phyloP scores from a whole-genome alignment of 352 stramenopile genomes.

The Phytophthora sp. region DNA sequence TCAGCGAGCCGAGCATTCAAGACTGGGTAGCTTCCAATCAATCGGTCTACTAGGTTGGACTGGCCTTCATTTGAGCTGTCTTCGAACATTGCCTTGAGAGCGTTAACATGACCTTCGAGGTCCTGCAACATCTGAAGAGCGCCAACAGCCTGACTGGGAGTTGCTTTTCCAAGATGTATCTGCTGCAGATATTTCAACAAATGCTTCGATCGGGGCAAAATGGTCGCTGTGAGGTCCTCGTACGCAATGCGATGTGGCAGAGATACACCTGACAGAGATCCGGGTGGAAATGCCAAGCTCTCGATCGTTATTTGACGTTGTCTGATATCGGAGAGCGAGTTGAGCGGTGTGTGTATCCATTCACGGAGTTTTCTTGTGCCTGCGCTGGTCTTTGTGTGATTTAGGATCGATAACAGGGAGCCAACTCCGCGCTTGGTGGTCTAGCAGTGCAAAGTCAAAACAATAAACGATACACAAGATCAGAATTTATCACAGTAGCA shows the following conservation, averaged over 20 bases:
- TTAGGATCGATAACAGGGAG: constrained; percentile 44
- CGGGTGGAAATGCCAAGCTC: constrained; percentile 22
- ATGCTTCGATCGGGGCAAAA: constrained; percentile 29
- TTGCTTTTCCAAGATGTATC: constrained; percentile 34
- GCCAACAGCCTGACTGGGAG: constrained; percentile 14
- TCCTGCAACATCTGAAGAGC: constrained; percentile 30
- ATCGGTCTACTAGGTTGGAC: constrained; percentile 4
- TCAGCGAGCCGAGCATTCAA: constrained; percentile 3
- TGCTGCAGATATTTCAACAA: constrained; percentile 31
- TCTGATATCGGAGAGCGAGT: constrained; percentile 20
- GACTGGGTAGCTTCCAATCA: constrained; percentile 27
- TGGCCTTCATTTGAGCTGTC: neutral
- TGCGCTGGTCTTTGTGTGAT: constrained; percentile 40
- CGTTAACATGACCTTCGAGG: constrained; percentile 15
- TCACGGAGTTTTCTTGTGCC: constrained; percentile 33
- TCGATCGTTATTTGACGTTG: constrained; percentile 34
- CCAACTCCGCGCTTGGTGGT: constrained; percentile 28
- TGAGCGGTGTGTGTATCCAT: constrained; percentile 37
- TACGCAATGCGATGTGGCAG: constrained; percentile 33
- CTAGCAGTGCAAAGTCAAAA: constrained; percentile 3
- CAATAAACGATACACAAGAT: neutral
- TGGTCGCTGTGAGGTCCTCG: constrained; percentile 37
- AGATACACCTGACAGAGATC: constrained; percentile 6
- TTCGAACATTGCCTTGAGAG: constrained; percentile 8
- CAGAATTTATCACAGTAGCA: no score